These are phyloP conservation scores for Orbilia ellipsospora DNA, from an alignment of 2,329 filamentous ascomycete species.

Conservation along the genomic window DNA sequence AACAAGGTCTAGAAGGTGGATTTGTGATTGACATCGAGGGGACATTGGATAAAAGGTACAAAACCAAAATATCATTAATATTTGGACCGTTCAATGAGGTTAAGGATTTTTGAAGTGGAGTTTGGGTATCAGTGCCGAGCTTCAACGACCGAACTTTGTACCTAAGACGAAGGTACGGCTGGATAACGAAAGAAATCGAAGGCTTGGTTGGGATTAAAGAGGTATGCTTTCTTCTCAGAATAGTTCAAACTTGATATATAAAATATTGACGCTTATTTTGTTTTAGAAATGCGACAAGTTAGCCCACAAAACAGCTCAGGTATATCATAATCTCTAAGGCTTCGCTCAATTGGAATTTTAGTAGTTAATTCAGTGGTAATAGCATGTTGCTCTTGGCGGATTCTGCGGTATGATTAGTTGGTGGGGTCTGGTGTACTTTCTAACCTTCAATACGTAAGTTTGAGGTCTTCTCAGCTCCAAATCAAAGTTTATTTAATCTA, in stretches of 20 bases:
- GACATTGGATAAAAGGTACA: conserved; percentile 61
- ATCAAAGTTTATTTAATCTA: neutral
- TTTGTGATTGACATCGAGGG: conserved; percentile 87
- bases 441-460: conserved; percentile 68
- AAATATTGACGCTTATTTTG: conserved; percentile 1
- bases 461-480: neutral
- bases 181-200: conserved; percentile 75
- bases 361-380: neutral
- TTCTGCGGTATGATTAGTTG: conserved; percentile 78
- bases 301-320: conserved; percentile 47
- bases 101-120: conserved; percentile 32
- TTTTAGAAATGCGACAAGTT: conserved; percentile 53
- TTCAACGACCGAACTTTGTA: conserved; percentile 94
- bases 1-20: conserved; percentile 33
- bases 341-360: neutral
- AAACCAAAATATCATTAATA: too few species aligned
- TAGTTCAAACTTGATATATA: neutral
- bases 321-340: neutral
- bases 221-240: neutral
- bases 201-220: conserved; percentile 58
- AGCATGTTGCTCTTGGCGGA: conserved; percentile 64
- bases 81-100: too few species aligned
- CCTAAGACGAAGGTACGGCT: conserved; percentile 79
- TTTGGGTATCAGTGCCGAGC: conserved; percentile 80
- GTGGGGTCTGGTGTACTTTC: conserved; percentile 84